Evolutionary conservation across 2,329 filamentous ascomycete genomes (phyloP).

Genomic region (Ramichloridium luteum): DNA sequence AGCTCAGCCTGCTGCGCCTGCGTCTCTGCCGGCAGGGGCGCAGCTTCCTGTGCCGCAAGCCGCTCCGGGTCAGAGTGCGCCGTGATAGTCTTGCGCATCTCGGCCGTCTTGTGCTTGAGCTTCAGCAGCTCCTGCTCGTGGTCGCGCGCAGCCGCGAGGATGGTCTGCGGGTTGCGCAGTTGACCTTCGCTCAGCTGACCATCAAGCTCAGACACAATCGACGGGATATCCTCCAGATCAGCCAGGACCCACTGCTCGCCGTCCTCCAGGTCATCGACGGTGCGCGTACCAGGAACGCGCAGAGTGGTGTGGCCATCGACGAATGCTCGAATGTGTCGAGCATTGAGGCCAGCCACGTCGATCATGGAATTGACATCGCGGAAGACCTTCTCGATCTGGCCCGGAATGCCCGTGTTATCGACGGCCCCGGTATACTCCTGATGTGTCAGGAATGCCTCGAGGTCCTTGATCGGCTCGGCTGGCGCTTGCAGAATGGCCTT

Average conservation of each 20-base stretch:
- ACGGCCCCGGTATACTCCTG: constrained; percentile 32
- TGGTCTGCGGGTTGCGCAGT: constrained; percentile 55
- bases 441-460: constrained; percentile 56
- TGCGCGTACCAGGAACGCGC: constrained; percentile 40
- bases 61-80: constrained; percentile 56
- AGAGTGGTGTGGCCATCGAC: constrained; percentile 54
- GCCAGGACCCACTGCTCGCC: constrained; percentile 55
- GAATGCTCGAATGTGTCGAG: constrained; percentile 49
- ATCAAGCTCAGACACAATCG: constrained; percentile 41
- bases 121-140: constrained; percentile 60
- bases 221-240: constrained; percentile 58
- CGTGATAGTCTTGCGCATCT: constrained; percentile 64
- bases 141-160: constrained; percentile 51
- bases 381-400: constrained; percentile 45
- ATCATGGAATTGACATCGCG: constrained; percentile 89
- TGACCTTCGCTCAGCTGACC: constrained; percentile 55
- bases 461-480: constrained; percentile 46
- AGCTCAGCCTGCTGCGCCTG: constrained; percentile 73
- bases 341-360: constrained; percentile 79
- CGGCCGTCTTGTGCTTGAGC: constrained; percentile 62
- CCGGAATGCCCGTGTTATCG: constrained; percentile 31
- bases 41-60: constrained; percentile 49
- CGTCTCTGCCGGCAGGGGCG: constrained; percentile 76
- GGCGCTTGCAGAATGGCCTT: constrained; percentile 50
- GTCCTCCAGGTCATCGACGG: constrained; percentile 47